A percentile compares a stretch with the other conserved stretches of the same genome.
Evolutionary conservation across 805 yeast genomes (phyloP).

Genomic region (Blastobotrys peoriensis): DNA sequence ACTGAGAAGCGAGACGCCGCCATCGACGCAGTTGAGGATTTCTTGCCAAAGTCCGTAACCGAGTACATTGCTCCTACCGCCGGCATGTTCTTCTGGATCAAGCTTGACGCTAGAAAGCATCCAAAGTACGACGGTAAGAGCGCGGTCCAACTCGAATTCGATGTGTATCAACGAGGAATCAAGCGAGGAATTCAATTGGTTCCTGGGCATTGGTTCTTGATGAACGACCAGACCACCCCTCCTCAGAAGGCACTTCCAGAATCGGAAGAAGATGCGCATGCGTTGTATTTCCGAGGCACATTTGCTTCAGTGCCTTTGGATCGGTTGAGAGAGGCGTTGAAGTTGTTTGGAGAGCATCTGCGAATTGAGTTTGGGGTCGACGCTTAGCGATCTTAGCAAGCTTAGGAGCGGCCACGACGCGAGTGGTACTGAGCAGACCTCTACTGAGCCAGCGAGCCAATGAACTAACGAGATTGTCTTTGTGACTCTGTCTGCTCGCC

Average conservation of each 20-base stretch:
- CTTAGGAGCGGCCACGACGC: too few species aligned
- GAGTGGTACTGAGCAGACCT: too few species aligned
- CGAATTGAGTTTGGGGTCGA: constrained; percentile 17
- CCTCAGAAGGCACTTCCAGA: constrained; percentile 31
- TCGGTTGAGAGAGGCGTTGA: constrained; percentile 29
- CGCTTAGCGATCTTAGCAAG: too few species aligned
- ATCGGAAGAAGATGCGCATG: constrained; percentile 24
- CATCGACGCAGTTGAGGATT: constrained; percentile 61
- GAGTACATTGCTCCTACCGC: constrained; percentile 41
- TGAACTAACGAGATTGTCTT: too few species aligned
- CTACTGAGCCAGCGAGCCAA: too few species aligned
- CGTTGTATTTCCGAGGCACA: constrained; percentile 38
- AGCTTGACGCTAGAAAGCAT: constrained; percentile 47
- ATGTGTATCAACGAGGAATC: constrained; percentile 30
- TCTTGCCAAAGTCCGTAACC: constrained; percentile 41
- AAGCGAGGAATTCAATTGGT: constrained; percentile 31
- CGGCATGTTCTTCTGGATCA: constrained; percentile 48
- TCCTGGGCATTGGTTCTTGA: constrained; percentile 39
- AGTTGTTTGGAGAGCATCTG: constrained; percentile 31
- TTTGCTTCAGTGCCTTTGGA: constrained; percentile 37
- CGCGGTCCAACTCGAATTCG: constrained; percentile 24
- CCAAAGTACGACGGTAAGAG: constrained; percentile 34
- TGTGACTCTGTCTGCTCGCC: too few species aligned
- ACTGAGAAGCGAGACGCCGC: constrained; percentile 84
- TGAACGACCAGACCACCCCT: constrained; percentile 26